Base-by-base conservation (phyloP, 208 protist genomes). In the Zelonia costaricensis region DNA sequence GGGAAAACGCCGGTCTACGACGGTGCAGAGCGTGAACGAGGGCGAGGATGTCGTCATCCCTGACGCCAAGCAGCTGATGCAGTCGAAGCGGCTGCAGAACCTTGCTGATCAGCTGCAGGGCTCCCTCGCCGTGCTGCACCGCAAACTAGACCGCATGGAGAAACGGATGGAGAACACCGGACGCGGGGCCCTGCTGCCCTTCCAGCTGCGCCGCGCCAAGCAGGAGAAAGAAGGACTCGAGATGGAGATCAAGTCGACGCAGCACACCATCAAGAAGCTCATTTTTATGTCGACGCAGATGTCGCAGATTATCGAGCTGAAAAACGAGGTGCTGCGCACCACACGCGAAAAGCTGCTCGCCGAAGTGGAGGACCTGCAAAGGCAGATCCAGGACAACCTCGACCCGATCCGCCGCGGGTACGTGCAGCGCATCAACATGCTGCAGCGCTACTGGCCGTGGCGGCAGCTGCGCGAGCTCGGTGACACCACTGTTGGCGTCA, bases 371-470 rank as follows among this genome's bases (percentile, higher is more conserved):
- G 38, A 59, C 22, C 71, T 93, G 36, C 30, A 60, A 35, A 35
- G 49, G 10, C 44, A 84, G 58, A 38, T 74, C 10, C 45, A 64
- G 7, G 46, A 38, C 5, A 91, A 90, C 60, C 42, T 54, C 10
- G 69, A 67, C 22, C 35, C 46, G n/a, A 88, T 95, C 36, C 89
- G 75, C 22, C 71, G 74, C 8, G 80, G 84, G 18, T 93, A 76
- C 62, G 76, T 86, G 1, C 67, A 84, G 23, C 86, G 89, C 39
- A 88, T 95, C 27, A 86, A 80, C 43, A 69, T 95, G 55, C 71
- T 95, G 36, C 78, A 89, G 38, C 85, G 83, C 3, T 95, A 95
- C 61, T 95, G 89, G 86, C 83, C 86, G 10, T 95, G 89, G 86
- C 81, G 89, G 4, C 87, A 90, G 44, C 74, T 95, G 23, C 76